Evolutionary conservation across 306 rosid species (phyloP).

Genomic region (Dicorynia guianensis): DNA sequence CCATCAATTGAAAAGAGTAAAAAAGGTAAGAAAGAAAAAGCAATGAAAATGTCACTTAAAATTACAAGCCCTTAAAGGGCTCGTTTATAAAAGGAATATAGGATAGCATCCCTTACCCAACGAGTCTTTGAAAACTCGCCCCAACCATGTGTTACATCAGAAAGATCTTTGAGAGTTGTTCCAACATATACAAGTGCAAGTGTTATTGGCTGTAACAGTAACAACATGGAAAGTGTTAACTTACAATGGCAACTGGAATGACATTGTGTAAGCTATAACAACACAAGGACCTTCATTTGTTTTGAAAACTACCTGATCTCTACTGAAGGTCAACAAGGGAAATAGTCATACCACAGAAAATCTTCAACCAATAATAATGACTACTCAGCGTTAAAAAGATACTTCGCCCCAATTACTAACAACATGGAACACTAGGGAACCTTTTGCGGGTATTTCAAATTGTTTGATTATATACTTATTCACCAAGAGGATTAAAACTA

Average conservation of each 20-base stretch:
- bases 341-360: neutral
- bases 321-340: neutral
- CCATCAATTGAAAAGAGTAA: neutral
- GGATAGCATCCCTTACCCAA: slow-evolving; percentile 70
- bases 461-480: slow-evolving; percentile 13
- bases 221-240: slow-evolving; percentile 31
- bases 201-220: slow-evolving; percentile 84
- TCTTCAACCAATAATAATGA: neutral
- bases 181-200: slow-evolving; percentile 86
- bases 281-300: neutral
- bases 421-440: neutral
- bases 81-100: slow-evolving; percentile 14
- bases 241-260: slow-evolving; percentile 12
- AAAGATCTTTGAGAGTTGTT: slow-evolving; percentile 95
- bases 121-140: slow-evolving; percentile 80
- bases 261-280: slow-evolving; percentile 9
- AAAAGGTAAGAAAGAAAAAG: slow-evolving; percentile 3
- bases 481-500: neutral
- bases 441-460: slow-evolving; percentile 12
- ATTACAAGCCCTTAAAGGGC: slow-evolving; percentile 21
- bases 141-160: slow-evolving; percentile 98
- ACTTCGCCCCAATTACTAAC: too few species aligned
- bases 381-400: neutral
- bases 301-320: slow-evolving; percentile 8
- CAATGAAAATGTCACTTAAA: neutral